Evolutionary conservation across 108 stramenopile genomes (phyloP), one percentile per base, ranked within the genome.

Genomic region (Fragilariopsis cylindrus): DNA sequence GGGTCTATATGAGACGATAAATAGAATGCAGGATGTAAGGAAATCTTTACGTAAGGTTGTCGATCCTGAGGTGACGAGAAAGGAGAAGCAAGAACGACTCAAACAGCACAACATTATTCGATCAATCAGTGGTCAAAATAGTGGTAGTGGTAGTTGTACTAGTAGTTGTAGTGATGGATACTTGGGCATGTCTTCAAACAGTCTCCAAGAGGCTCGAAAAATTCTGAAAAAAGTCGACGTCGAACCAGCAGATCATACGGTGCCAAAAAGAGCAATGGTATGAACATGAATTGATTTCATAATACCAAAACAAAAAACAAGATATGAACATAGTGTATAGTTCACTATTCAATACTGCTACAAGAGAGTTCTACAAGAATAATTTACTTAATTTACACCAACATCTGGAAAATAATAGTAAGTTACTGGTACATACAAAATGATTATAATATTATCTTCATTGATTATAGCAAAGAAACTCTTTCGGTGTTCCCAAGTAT

Each of bases 391-490:
- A 30, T 30, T 30, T 30, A 30, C 30, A 30, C 30, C 30, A 30
- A 30, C 30, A 30, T 30, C 30, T 30, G 30, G 30, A 30, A 30
- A 30, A 30, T 30, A 2, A 30, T 30, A 1, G 30, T 30, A 30
- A 30, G 30, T 30, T 30, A 30, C 30, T 30, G 30, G 30, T 30
- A 30, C 30, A 30, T 30, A 30, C 30, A 30, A 30, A 30, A 30
- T 30, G 0, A 30, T 30, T 30, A 30, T 30, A 30, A 30, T n/a
- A 53, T 15, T 53, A 15, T 53, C 52, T n/a, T n/a, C 52, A n/a
- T 53, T 53, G 65, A 44, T 16, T n/a, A 18, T 48, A 70, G 63
- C 79, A 80, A 3, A 80, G 74, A 44, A 64, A 80, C 21, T 80
- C 69, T 3, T 57, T 42, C 8, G 63, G 54, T 30, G 79, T 80